phyloP scores from a whole-genome alignment of 2,329 filamentous ascomycete species.

The Colletotrichum sp. region DNA sequence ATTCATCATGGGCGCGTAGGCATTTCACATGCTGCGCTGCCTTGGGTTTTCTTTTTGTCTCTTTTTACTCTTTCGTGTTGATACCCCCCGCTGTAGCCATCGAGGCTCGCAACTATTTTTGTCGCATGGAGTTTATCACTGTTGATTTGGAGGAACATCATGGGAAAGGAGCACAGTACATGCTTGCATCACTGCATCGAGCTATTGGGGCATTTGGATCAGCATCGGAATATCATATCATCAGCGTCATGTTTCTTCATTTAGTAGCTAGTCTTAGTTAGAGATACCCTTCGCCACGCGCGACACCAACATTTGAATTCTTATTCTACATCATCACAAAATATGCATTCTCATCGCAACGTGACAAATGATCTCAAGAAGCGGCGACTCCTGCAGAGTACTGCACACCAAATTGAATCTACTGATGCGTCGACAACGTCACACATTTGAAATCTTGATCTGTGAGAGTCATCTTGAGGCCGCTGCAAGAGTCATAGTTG shows the following conservation, averaged over 20 bases:
- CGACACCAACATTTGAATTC: constrained; percentile 18
- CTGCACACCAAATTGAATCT: neutral
- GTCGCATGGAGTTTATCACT: constrained; percentile 10
- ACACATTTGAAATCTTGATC: neutral
- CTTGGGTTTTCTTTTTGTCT: neutral
- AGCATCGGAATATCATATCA: constrained; percentile 7
- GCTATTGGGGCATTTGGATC: neutral
- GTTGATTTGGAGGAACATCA: neutral
- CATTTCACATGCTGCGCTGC: constrained; percentile 12
- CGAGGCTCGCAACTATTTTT: constrained; percentile 2
- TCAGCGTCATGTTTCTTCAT: constrained; percentile 1
- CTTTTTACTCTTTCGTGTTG: constrained; percentile 3
- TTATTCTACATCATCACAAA: neutral
- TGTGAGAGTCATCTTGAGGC: neutral
- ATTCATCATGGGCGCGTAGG: constrained; percentile 5
- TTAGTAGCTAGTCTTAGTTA: constrained; percentile 11
- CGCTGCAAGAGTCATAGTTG: neutral
- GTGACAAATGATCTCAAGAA: neutral
- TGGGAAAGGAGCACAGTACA: neutral
- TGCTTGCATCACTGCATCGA: constrained; percentile 6
- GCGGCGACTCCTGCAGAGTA: neutral
- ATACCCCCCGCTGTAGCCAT: constrained; percentile 14
- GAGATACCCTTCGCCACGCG: constrained; percentile 21
- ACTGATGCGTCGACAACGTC: neutral
- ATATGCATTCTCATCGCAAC: neutral